Percentiles rank a stretch among this genome's conserved stretches.
Conservation (phyloP, 2,329 filamentous ascomycete species). For the Dactylonectria estremocensis region DNA sequence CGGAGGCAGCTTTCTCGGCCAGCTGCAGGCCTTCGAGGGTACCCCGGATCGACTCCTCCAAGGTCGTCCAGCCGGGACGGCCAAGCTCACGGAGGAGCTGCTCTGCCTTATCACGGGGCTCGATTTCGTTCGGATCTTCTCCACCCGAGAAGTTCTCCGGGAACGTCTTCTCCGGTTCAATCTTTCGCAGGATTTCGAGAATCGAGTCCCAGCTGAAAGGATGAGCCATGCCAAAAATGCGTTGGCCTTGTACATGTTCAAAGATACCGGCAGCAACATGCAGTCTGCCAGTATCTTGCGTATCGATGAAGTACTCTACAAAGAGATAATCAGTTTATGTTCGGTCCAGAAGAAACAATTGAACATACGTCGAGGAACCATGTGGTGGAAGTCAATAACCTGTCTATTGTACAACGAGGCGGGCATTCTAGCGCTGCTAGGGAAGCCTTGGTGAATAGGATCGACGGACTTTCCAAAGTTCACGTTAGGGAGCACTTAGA, state of each 20-base stretch:
- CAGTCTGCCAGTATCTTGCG: conserved; percentile 65
- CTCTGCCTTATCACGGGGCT: conserved; percentile 19
- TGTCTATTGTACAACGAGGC: conserved; percentile 42
- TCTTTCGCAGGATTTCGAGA: conserved; percentile 45
- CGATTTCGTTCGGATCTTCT: conserved; percentile 22
- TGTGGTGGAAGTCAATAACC: neutral
- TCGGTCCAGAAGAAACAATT: neutral
- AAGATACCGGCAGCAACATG: conserved; percentile 68
- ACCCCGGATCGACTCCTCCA: conserved; percentile 11
- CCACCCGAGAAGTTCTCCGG: conserved; percentile 44
- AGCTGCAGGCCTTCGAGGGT: no score
- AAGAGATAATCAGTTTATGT: neutral
- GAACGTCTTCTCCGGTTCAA: conserved; percentile 38
- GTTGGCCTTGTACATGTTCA: conserved; percentile 60
- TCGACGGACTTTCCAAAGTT: conserved; percentile 48
- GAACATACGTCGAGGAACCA: neutral
- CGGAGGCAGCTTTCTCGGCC: no score
- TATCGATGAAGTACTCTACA: conserved; percentile 62
- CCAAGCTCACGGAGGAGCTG: conserved; percentile 14
- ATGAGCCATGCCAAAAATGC: conserved; percentile 68
- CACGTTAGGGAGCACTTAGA: conserved; percentile 46
- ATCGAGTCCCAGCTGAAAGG: conserved; percentile 63
- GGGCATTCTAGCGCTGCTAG: conserved; percentile 42
- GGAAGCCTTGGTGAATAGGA: conserved; percentile 36
- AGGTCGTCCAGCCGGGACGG: conserved; percentile 10